A percentile compares a stretch with the other conserved stretches of the same genome.
These are phyloP conservation scores for Trichoderma erinaceum DNA, from an alignment of 495 filamentous ascomycete species.

Conservation along the genomic window DNA sequence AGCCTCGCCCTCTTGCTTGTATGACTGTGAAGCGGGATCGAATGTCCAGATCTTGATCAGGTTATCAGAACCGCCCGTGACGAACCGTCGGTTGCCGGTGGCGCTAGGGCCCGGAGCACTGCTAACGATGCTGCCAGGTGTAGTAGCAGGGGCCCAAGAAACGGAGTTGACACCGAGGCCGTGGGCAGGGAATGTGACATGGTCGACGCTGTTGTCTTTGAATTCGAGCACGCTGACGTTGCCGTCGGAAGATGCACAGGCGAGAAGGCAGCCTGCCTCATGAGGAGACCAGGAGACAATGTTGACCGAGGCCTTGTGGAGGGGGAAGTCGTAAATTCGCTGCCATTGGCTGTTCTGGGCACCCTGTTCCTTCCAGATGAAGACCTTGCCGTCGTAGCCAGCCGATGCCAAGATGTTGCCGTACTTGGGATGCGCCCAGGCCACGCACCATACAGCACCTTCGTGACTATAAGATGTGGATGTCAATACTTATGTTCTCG, in stretches of 20 bases:
- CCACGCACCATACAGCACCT: slow-evolving; percentile 92
- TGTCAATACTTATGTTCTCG: background rate
- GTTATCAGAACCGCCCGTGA: slow-evolving; percentile 91
- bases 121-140: slow-evolving; percentile 72
- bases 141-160: slow-evolving; percentile 82
- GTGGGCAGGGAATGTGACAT: slow-evolving; percentile 86
- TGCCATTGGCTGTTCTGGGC: slow-evolving; percentile 52
- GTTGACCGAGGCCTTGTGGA: slow-evolving; percentile 92
- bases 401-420: slow-evolving; percentile 94
- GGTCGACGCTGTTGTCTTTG: slow-evolving; percentile 83
- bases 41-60: slow-evolving; percentile 80
- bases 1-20: slow-evolving; percentile 49
- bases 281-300: slow-evolving; percentile 96
- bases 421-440: slow-evolving; percentile 97
- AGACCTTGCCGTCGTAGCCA: slow-evolving; percentile 92
- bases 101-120: slow-evolving; percentile 55
- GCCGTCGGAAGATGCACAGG: slow-evolving; percentile 89
- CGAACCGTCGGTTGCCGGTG: slow-evolving; percentile 65
- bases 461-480: slow-evolving; percentile 60
- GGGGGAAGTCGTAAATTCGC: slow-evolving; percentile 80
- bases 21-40: slow-evolving; percentile 42
- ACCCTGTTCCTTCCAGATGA: slow-evolving; percentile 92
- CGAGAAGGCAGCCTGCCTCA: slow-evolving; percentile 88
- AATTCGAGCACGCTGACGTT: slow-evolving; percentile 91
- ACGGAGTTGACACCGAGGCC: slow-evolving; percentile 90